Percentiles rank a stretch among this genome's conserved stretches.
These are phyloP conservation scores for sorghum (Sorghum bicolor) DNA, from an alignment of 176 grass and related monocot genomes.

Conservation along the genomic window DNA sequence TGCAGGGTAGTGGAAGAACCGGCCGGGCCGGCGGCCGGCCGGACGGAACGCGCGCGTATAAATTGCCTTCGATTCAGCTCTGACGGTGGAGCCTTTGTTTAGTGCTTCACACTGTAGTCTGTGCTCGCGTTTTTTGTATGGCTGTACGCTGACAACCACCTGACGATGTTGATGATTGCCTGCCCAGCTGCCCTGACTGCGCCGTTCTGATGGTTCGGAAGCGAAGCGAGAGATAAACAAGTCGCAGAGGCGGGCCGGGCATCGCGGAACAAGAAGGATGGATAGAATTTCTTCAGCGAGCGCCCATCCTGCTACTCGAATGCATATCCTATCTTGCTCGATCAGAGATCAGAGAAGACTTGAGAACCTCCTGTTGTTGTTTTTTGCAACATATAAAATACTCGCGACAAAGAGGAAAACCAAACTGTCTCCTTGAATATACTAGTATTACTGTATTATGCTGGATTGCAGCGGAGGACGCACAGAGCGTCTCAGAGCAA, in stretches of 20 bases:
- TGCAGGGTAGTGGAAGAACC: not conserved
- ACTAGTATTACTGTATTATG: not conserved
- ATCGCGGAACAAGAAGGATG: conserved; percentile 30
- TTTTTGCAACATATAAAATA: not conserved
- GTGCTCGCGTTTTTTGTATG: conserved; percentile 15
- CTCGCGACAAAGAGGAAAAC: conserved; percentile 1
- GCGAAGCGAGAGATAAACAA: not conserved
- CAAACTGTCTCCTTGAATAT: conserved; percentile 1
- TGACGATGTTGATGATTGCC: conserved; percentile 26
- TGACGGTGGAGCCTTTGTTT: conserved; percentile 11
- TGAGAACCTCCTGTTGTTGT: not conserved
- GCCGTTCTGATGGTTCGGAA: conserved; percentile 11
- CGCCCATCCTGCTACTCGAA: not conserved
- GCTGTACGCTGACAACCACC: conserved; percentile 25
- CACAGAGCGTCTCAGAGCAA: not conserved
- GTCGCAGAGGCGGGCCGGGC: not conserved
- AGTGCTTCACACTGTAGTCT: conserved; percentile 9
- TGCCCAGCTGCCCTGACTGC: not conserved
- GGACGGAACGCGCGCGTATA: not conserved
- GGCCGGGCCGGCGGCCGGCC: not conserved
- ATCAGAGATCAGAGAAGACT: not conserved
- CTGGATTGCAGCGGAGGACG: not conserved
- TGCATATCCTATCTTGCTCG: not conserved
- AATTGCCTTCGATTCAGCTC: conserved; percentile 16
- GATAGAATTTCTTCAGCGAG: conserved; percentile 14